These are phyloP conservation scores for Stephania yunnanensis DNA, from an alignment of 164 flowering plant species.

Conservation along the genomic window DNA sequence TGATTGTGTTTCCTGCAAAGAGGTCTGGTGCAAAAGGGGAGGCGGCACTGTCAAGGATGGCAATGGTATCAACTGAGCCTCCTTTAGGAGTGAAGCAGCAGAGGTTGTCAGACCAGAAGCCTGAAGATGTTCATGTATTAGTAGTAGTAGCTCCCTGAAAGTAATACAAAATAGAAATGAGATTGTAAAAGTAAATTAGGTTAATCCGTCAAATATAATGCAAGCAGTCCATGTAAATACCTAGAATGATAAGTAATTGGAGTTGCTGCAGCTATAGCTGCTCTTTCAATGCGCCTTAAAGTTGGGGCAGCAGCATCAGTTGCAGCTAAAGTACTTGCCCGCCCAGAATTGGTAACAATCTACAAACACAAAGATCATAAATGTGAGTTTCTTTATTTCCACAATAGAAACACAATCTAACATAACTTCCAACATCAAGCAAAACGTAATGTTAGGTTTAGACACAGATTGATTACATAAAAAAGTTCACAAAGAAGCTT, in stretches of 20 bases:
- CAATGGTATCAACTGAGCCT: constrained; percentile 82
- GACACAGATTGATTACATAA: background rate
- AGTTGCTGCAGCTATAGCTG: constrained; percentile 98
- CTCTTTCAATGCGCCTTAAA: constrained; percentile 91
- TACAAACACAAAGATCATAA: constrained; percentile 17
- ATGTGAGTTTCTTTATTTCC: background rate
- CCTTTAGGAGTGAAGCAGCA: constrained; percentile 70
- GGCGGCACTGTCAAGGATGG: constrained; percentile 60
- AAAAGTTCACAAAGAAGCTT: constrained; percentile 23
- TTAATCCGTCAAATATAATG: background rate
- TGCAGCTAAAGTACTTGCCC: constrained; percentile 90
- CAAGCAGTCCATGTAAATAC: constrained; percentile 22
- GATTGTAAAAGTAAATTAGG: background rate
- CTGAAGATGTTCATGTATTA: constrained; percentile 91
- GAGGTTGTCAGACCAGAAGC: constrained; percentile 69
- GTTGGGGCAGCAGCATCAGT: constrained; percentile 99
- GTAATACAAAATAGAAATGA: background rate
- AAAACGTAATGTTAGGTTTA: background rate
- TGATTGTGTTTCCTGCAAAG: constrained; percentile 47
- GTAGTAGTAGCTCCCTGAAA: constrained; percentile 86
- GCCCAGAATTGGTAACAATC: constrained; percentile 97
- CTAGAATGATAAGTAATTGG: constrained; percentile 88
- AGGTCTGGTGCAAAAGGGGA: constrained; percentile 52
- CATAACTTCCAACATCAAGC: background rate
- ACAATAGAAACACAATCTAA: background rate